Base-by-base conservation (phyloP, 345 rosid species). In the Euphorbia pulcherrima region DNA sequence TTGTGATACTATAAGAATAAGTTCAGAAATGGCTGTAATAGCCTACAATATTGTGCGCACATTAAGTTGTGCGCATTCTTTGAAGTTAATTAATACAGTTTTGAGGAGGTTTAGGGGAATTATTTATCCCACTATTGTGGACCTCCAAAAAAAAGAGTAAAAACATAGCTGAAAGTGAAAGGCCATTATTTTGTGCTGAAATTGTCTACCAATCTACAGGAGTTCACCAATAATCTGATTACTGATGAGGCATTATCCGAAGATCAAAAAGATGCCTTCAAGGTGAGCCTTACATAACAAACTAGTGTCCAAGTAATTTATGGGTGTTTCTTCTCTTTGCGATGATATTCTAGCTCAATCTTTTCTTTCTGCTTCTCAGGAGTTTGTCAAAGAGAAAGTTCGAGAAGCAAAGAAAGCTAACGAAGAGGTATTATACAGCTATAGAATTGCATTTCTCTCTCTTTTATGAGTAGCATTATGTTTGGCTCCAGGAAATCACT, bases 251-350 rank as follows among this genome's bases (percentile, higher is more conserved):
- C 60, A 28, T 77, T 95, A 72, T n/a, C 85, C 57, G 83, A 85
- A 75, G 99, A 90, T 74, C 90, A 89, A 68, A 90, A 82, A 82
- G 94, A 92, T 44, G 87, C 87, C n/a, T 90, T 95, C 74, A 87
- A 82, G 90, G 97, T 87, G 74, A 69, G 63, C 47, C 18, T 62
- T 40, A 53, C 27, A 47, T 30, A 58, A 29, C 60, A 48, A 37
- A 37, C 44, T 44, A 0, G 50, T 70, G 12, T 23, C 41, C 18
- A 60, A 54, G 52, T 77, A 46, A 53, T 50, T 63, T 37, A 7
- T 65, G 8, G 37, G 33, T 61, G 27, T 67, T 44, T 14, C 37
- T 14, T 61, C 18, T 62, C 41, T 68, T 54, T 56, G 14, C 3
- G 10, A 37, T 52, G 40, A 27, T 55, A 30, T n/a, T 51, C 26